Base-by-base conservation (phyloP, 1,284 basidiomycete genomes). In the Porogramme epimiltina region DNA sequence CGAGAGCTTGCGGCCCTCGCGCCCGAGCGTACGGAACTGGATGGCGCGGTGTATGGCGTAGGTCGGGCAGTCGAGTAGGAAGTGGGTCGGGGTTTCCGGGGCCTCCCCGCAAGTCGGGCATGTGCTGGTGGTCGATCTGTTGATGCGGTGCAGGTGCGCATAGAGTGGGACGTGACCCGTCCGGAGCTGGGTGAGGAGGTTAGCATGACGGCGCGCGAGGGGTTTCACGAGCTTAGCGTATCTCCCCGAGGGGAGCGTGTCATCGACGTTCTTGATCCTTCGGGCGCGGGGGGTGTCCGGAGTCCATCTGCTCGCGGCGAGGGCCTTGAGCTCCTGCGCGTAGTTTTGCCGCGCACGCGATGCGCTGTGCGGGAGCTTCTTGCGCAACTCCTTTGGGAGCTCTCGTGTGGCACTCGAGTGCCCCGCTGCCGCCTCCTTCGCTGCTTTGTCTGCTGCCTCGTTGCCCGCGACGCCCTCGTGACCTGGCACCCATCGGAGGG, bases 131-230 rank as follows among this genome's bases (percentile, higher is more conserved):
- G 52, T 41, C 4, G 55, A 40, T 13, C 43, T 43, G 0, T 47
- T 19, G 10, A 70, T 65, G 8, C 56, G 44, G 37, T 62, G 43
- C 0, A 70, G 62, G 55, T 70, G 57, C 1, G 49, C 18, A 36
- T 65, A 56, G 3, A 71, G 63, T 0, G 66, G 62, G 2, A 58
- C 55, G 37, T 68, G 65, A 9, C 66, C 64, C 0, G 66, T 62
- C 10, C 65, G 61, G 0, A 71, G 63, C 43, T 71, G 70, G 16
- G 65, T 49, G 11, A 71, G 57, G 0, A 67, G 25, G 26, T 41
- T 56, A 9, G 61, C 52, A 0, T 63, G 59, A 3, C 52, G 38
- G 2, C 58, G 41, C 3, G 53, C 26, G 20, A 62, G 51, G 0
- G 11, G 4, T 0, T 6, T n/a, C 8, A 48, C 38, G 1, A 52